Percentiles rank a stretch among this genome's conserved stretches.
These are phyloP conservation scores for Manihot esculenta DNA, from an alignment of 441 rosid genomes.

Conservation along the genomic window DNA sequence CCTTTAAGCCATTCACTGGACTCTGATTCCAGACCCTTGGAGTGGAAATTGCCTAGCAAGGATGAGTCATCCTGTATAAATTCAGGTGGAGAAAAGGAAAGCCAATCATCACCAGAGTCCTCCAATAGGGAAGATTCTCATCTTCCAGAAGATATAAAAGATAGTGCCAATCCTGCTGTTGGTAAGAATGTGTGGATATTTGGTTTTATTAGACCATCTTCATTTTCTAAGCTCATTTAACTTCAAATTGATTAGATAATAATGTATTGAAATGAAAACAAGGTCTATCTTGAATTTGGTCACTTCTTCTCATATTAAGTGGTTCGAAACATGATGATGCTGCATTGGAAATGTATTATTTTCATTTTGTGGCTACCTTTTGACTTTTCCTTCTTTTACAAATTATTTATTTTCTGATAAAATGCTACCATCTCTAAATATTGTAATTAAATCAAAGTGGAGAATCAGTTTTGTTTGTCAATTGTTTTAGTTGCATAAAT, in stretches of 20 bases:
- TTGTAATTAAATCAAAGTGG: not conserved
- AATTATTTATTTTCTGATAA: conserved; percentile 1
- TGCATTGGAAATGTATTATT: not conserved
- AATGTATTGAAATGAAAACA: not conserved
- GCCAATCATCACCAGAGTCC: conserved; percentile 31
- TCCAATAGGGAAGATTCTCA: conserved; percentile 25
- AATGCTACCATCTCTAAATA: not conserved
- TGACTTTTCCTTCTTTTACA: not conserved
- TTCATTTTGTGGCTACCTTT: not conserved
- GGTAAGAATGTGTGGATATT: conserved; percentile 49
- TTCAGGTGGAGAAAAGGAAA: conserved; percentile 33
- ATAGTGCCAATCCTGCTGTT: conserved; percentile 37
- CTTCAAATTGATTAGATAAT: conserved; percentile 14
- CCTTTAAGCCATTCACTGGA: conserved; percentile 73
- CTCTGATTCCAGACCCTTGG: conserved; percentile 34
- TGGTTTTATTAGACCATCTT: not conserved
- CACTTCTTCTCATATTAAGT: not conserved
- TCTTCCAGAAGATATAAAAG: conserved; percentile 29
- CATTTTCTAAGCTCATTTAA: conserved; percentile 11
- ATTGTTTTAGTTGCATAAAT: conserved; percentile 4
- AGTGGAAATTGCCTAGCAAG: conserved; percentile 38
- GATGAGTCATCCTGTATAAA: conserved; percentile 30
- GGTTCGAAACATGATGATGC: not conserved
- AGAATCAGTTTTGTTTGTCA: not conserved
- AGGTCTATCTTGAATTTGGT: not conserved